phyloP scores from a whole-genome alignment of 2,329 filamentous ascomycete species.

The Fusarium virguliforme region DNA sequence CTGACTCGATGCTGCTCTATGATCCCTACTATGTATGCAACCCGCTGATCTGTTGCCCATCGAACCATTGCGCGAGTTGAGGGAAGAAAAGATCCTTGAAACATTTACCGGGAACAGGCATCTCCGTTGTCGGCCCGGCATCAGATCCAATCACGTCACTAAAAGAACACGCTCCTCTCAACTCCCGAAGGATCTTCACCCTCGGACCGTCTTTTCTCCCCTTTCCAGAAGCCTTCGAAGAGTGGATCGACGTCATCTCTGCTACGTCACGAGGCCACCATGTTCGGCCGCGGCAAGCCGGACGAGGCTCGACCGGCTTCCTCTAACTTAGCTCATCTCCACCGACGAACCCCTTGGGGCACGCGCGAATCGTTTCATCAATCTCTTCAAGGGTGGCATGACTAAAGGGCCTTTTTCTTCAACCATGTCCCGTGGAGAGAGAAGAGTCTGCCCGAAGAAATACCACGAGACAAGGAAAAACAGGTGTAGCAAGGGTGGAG shows the following conservation, averaged over 20 bases:
- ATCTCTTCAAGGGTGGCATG: constrained; percentile 6
- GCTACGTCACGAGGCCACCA: constrained; percentile 29
- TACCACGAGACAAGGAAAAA: constrained; percentile 8
- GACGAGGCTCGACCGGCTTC: constrained; percentile 7
- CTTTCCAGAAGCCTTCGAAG: constrained; percentile 42
- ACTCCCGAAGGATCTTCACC: constrained; percentile 32
- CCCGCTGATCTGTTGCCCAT: constrained; percentile 21
- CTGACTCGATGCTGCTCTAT: constrained; percentile 18
- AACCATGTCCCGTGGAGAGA: neutral
- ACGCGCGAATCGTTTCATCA: neutral
- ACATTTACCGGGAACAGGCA: neutral
- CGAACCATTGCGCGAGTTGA: constrained; percentile 22
- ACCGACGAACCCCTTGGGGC: neutral
- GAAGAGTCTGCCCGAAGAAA: constrained; percentile 2
- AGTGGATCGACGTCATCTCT: constrained; percentile 10
- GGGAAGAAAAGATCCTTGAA: neutral
- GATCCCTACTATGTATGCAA: neutral
- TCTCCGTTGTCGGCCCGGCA: constrained; percentile 29
- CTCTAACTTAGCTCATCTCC: constrained; percentile 5
- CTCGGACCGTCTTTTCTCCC: constrained; percentile 32
- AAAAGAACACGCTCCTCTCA: neutral
- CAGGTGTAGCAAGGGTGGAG: constrained; percentile 7
- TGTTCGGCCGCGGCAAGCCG: neutral
- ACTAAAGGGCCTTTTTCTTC: constrained; percentile 7
- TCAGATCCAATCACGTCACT: constrained; percentile 20